These are phyloP conservation scores for Plasmodium vivax DNA, from an alignment of 169 alveolate species.

Conservation along the genomic window DNA sequence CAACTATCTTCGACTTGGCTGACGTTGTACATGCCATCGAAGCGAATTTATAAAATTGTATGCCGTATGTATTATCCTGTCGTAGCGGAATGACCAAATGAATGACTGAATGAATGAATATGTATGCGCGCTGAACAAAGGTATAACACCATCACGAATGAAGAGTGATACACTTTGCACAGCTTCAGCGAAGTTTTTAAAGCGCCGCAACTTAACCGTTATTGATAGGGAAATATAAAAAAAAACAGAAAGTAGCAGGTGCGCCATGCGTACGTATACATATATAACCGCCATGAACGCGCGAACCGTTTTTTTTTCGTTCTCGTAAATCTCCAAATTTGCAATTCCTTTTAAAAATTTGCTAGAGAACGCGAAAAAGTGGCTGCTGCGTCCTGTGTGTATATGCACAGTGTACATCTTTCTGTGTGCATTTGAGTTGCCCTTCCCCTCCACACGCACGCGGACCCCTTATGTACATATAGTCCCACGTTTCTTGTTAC, in stretches of 20 bases:
- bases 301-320: neutral
- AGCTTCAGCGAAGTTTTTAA: neutral
- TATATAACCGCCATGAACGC: neutral
- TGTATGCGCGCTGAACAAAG: neutral
- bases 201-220: neutral
- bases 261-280: neutral
- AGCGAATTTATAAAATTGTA: neutral
- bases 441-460: neutral
- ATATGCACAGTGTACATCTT: neutral
- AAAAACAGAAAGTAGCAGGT: neutral
- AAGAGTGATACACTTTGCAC: neutral
- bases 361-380: neutral
- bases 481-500: neutral
- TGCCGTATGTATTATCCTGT: neutral
- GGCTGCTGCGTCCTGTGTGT: too few species aligned
- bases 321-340: conserved; percentile 4
- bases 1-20: neutral
- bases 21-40: neutral
- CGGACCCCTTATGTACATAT: neutral
- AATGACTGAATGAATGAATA: neutral
- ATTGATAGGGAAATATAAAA: neutral
- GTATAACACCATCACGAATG: neutral
- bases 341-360: neutral
- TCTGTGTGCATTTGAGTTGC: neutral
- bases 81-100: neutral